Evolutionary conservation across 495 filamentous ascomycete species (phyloP).

Genomic region (Penicillium riverlandense): DNA sequence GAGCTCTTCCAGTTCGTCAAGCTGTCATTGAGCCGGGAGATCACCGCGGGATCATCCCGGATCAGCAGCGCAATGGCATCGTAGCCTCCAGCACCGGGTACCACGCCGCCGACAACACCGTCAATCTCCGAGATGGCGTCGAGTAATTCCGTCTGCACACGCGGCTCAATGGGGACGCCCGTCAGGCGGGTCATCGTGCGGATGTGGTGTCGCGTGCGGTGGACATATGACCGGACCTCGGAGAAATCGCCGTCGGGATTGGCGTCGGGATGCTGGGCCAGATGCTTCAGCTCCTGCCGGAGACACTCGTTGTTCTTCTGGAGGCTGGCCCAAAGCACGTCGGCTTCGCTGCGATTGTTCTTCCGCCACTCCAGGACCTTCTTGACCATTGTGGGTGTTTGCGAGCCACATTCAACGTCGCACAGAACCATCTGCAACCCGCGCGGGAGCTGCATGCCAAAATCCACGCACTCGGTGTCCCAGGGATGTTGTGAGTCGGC

Average conservation of each 20-base stretch:
- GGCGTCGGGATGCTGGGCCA: slow-evolving; percentile 26
- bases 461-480: slow-evolving; percentile 69
- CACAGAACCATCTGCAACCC: slow-evolving; percentile 78
- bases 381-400: slow-evolving; percentile 93
- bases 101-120: slow-evolving; percentile 85
- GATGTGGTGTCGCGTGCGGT: slow-evolving; percentile 52
- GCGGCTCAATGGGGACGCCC: slow-evolving; percentile 85
- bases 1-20: slow-evolving; percentile 56
- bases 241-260: slow-evolving; percentile 22
- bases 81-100: slow-evolving; percentile 90
- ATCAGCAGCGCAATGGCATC: slow-evolving; percentile 83
- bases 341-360: slow-evolving; percentile 57
- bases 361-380: slow-evolving; percentile 78
- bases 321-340: slow-evolving; percentile 61
- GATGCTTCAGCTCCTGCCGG: slow-evolving; percentile 49
- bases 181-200: slow-evolving; percentile 66
- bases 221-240: slow-evolving; percentile 35
- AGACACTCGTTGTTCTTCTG: slow-evolving; percentile 69
- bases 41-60: slow-evolving; percentile 62
- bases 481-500: slow-evolving; percentile 46
- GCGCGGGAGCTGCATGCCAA: slow-evolving; percentile 54
- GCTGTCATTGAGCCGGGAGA: slow-evolving; percentile 53
- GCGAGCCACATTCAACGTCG: slow-evolving; percentile 90
- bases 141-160: slow-evolving; percentile 73
- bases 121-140: slow-evolving; percentile 64